Evolutionary conservation across 306 rosid species (phyloP).

Genomic region (Pyrus communis): DNA sequence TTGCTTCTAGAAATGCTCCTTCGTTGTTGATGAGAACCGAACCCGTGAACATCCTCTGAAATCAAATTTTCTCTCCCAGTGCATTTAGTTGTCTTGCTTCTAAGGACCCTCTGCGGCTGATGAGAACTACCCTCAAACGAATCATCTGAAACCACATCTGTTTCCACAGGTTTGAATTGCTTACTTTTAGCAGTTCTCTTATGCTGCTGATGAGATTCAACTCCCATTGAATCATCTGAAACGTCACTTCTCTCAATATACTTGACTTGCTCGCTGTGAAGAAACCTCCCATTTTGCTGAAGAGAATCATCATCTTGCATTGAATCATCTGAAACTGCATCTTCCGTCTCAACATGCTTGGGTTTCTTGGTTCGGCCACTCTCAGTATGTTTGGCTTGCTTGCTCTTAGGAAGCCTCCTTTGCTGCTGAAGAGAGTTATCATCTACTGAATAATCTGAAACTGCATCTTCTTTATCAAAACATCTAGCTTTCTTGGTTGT

Average conservation of each 20-base stretch:
- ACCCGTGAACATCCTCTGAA: slow-evolving; percentile 22
- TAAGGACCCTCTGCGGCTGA: slow-evolving; percentile 16
- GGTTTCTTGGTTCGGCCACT: slow-evolving; percentile 20
- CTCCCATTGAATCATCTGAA: slow-evolving; percentile 32
- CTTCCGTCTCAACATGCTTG: slow-evolving; percentile 20
- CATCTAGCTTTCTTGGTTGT: slow-evolving; percentile 46
- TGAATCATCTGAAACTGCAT: slow-evolving; percentile 31
- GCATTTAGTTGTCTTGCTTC: slow-evolving; percentile 18
- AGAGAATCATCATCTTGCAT: slow-evolving; percentile 18
- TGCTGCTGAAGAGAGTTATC: slow-evolving; percentile 21
- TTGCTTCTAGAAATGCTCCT: slow-evolving; percentile 44
- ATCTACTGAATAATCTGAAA: slow-evolving; percentile 30
- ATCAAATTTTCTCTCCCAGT: slow-evolving; percentile 13
- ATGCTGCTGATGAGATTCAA: slow-evolving; percentile 17
- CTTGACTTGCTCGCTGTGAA: slow-evolving; percentile 9
- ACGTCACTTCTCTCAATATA: slow-evolving; percentile 12
- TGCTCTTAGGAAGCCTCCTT: slow-evolving; percentile 23
- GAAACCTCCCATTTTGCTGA: slow-evolving; percentile 14
- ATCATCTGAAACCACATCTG: slow-evolving; percentile 34
- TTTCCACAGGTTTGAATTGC: slow-evolving; percentile 18
- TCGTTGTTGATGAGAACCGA: slow-evolving; percentile 28
- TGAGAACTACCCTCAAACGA: slow-evolving; percentile 24
- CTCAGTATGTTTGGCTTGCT: slow-evolving; percentile 19
- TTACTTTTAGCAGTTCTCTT: slow-evolving; percentile 24
- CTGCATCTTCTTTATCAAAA: slow-evolving; percentile 24